Evolutionary conservation across 768 basidiomycete species (phyloP), one percentile per base, ranked within the genome.

Genomic region (Phaffia tasmanica): DNA sequence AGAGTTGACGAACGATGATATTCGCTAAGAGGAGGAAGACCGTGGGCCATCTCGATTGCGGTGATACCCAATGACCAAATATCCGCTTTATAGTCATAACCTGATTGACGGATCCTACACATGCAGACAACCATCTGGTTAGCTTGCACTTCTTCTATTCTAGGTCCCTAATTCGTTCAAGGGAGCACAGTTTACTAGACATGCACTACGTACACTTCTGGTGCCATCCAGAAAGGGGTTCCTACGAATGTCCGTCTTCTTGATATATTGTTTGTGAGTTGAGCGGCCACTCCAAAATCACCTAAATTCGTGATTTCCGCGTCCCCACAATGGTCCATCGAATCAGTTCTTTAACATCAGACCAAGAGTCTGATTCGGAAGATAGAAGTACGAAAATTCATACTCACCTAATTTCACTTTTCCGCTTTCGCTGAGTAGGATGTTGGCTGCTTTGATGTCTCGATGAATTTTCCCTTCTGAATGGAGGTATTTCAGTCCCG

Each of bases 41-140:
- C 95, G 72, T 89, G 90, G 1, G 94, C 93, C 86, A 99, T 86
- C 79, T 97, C 94, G 59, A 97, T 95, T 63, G 91, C 92, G 0
- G 94, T 97, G 75, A 99, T 99, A 25, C 94, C 94, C 60, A 98
- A 79, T 74, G 89, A 92, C 94, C 94, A 98, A 81, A 98, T 86
- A 76, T 98, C 94, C 2, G 94, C 94, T 77, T 92, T 91, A 1
- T 85, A 83, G 74, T 97, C 92, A 77, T 98, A 98, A 0, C 93
- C 94, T 7, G 92, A 87, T 76, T 97, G 92, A 46, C 90, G 86
- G 72, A 98, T 98, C n/a, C 67, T 69, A 48, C 9, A 9, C 7
- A 16, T 27, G 11, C 9, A 2, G 35, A 18, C 4, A 42, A 4
- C 35, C 35, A 11, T 42, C 35, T 42, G 35, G 11, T 42, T 11